Evolutionary conservation across 139 green algal species (phyloP).

Genomic region (Chlamydomonas asymmetrica): DNA sequence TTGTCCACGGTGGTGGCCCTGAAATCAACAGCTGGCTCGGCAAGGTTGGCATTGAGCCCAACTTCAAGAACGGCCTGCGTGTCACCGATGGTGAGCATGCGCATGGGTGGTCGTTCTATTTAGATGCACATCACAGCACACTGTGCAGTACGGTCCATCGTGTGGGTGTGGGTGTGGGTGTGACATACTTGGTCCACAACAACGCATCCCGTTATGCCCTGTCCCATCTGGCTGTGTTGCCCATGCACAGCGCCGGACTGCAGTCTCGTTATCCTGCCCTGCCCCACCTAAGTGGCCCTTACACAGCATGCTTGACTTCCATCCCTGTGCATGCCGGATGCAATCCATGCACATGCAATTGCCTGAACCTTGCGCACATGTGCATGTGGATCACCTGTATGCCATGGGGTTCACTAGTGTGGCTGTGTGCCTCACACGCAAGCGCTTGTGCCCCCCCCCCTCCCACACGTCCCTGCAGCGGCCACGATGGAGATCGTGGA

Average conservation of each 20-base stretch:
- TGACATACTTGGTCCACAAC: background rate
- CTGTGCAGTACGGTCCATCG: background rate
- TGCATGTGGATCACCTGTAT: too few relatives aligned
- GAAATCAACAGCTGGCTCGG: conserved; percentile 98
- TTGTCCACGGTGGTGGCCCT: conserved; percentile 97
- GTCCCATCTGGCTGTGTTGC: background rate
- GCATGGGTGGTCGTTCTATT: background rate
- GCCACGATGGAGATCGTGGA: conserved; percentile 98
- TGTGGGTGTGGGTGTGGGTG: conserved; percentile 10
- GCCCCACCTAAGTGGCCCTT: too few relatives aligned
- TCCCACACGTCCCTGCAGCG: conserved; percentile 39
- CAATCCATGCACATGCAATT: too few relatives aligned
- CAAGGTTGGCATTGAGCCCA: conserved; percentile 91
- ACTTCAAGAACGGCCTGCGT: conserved; percentile 96
- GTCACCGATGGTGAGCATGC: conserved; percentile 86
- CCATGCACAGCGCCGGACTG: too few relatives aligned
- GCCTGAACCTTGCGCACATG: too few relatives aligned
- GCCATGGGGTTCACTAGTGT: too few relatives aligned
- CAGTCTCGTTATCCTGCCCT: too few relatives aligned
- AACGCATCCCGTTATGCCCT: too few relatives aligned
- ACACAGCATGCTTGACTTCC: too few relatives aligned
- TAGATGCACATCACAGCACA: background rate
- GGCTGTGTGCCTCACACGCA: too few relatives aligned
- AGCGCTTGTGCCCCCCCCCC: background rate
- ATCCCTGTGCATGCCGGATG: too few relatives aligned